phyloP scores from a whole-genome alignment of 345 rosid genomes.

The Reutealis trisperma region DNA sequence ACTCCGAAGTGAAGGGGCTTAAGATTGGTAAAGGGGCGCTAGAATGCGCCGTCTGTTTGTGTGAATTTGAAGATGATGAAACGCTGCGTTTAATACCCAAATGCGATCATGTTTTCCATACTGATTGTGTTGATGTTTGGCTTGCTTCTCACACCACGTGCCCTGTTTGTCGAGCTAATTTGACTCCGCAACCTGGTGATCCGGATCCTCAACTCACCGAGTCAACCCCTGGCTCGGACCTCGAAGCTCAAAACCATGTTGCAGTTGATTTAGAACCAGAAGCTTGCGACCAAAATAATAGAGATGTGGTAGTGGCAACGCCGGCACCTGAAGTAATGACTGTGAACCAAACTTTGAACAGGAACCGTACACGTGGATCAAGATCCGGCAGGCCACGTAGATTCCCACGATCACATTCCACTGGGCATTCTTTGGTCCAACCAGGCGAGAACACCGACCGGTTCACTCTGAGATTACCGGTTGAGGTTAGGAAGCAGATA shows the following conservation, averaged over 20 bases:
- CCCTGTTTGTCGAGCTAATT: slow-evolving; percentile 89
- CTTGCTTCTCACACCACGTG: slow-evolving; percentile 80
- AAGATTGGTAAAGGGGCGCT: slow-evolving; percentile 81
- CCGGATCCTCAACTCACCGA: slow-evolving; percentile 9
- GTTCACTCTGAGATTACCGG: slow-evolving; percentile 75
- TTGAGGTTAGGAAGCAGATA: slow-evolving; percentile 67
- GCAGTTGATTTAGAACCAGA: neutral
- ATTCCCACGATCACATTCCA: slow-evolving; percentile 76
- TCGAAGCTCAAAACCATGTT: slow-evolving; percentile 39
- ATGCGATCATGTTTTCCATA: slow-evolving; percentile 90
- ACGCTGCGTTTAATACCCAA: slow-evolving; percentile 91
- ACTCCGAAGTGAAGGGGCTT: slow-evolving; percentile 75
- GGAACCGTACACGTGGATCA: slow-evolving; percentile 57
- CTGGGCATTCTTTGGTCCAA: slow-evolving; percentile 85
- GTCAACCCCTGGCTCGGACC: slow-evolving; percentile 23
- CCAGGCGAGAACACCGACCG: slow-evolving; percentile 85
- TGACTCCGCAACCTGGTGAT: slow-evolving; percentile 48
- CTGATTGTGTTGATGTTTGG: slow-evolving; percentile 92
- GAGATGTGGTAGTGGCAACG: neutral
- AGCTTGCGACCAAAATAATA: neutral
- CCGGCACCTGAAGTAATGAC: slow-evolving; percentile 27
- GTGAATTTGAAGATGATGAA: slow-evolving; percentile 88
- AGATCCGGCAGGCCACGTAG: slow-evolving; percentile 39
- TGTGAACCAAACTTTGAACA: slow-evolving; percentile 25
- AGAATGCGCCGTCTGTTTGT: slow-evolving; percentile 95